Base-by-base conservation (phyloP, 2,329 filamentous ascomycete species). In the Byssoonygena ceratinophila region DNA sequence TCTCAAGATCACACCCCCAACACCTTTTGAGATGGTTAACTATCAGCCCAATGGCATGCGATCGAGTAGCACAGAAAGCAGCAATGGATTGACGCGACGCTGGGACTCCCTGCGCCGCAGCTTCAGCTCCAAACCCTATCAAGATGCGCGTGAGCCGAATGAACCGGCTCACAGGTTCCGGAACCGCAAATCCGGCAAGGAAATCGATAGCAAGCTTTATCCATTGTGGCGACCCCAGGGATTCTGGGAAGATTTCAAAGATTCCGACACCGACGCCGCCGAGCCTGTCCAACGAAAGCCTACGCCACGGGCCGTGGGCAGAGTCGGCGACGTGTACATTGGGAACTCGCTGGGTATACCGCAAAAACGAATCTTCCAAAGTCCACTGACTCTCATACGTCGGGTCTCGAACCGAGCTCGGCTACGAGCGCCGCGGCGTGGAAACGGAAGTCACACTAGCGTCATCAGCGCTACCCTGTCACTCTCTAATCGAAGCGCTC, bases 171-270 rank as follows among this genome's bases (percentile, higher is more conserved):
- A 51, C 65, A 64, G 34, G 18, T 68, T 70, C 8, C 68, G 64
- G 55, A 73, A 73, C 52, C 64, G 66, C 52, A 71, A 68, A 58
- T 64, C 69, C 2, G 70, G 68, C 32, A 66, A 70, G 47, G 66
- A 72, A 20, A 66, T 71, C 44, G 72, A 79, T 51, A 70, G 70
- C 40, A 72, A 71, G 37, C 64, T 81, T 4, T 75, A 81, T 57
- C 79, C 80, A 1, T 80, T 82, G 61, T 83, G 81, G 81, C 73
- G 76, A 20, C 80, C 80, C 1, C 75, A 76, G 34, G 74, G 74
- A n/a, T 82, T 82, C 64, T 83, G 79, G 79, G 78, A 81, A 36
- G 77, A 76, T 36, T 65, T 78, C 23, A 66, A 71, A 14, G 68
- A 68, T 45, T 65, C 68, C 9, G 71, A 73, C 36, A 68, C 62